Base-by-base conservation (phyloP, 257 asterid genomes). In the Cinchona pubescens region DNA sequence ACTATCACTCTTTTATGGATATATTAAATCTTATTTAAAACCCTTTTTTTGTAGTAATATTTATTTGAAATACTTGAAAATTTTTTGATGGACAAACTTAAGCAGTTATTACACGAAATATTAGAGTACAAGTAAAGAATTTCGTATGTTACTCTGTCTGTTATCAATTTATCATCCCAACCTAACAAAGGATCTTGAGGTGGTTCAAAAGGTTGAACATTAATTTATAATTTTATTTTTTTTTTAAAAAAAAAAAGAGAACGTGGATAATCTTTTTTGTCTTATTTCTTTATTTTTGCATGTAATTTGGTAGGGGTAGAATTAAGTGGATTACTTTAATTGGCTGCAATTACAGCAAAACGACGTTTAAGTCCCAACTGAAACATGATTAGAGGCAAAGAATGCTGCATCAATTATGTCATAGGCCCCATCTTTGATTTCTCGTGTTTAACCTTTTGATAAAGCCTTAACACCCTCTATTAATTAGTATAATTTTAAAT, bases 281-380 rank as follows among this genome's bases (percentile, higher is more conserved):
- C n/a, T n/a, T n/a, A 15, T 30, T 29, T 14, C 10, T 13, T 30
- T 16, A 30, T 18, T 62, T 38, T 38, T 56, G 67, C 67, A 56
- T 72, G 67, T 7, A 49, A 49, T 42, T 21, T 32, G 69, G 69
- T 58, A 7, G 38, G 64, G 13, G 38, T 75, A 18, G 72, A 48
- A 63, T n/a, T n/a, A n/a, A n/a, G 13, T n/a, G 14, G 34, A 64
- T 73, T 55, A 51, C 77, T 70, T 68, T 81, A 87, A 40, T 76
- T 79, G 67, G 88, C 83, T 81, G 83, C 76, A 75, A 75, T 73
- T 82, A 82, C 92, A 79, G 87, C 87, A 77, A 79, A 82, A 83
- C 75, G 88, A 88, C 69, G 89, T 86, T 79, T 78, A 85, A 77
- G 90, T 87, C 78, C 83, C 86, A 87, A 83, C 90, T 78, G 79